Conservation (phyloP, 2,329 filamentous ascomycete genomes). For the Beauveria medogensis region DNA sequence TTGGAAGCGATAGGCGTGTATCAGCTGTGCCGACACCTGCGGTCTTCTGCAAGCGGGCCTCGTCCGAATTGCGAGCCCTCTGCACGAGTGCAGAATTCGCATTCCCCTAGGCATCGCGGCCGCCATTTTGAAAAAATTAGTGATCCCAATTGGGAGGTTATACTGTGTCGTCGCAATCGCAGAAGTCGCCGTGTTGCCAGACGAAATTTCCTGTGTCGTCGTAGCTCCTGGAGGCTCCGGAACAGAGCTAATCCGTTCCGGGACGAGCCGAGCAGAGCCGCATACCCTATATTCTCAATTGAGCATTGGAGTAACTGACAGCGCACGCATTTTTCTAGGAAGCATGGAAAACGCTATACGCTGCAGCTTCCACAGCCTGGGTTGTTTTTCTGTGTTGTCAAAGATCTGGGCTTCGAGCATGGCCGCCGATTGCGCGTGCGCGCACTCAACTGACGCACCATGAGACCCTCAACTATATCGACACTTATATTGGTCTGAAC, state of each 20-base stretch:
- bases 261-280: no score
- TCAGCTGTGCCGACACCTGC: neutral
- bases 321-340: neutral
- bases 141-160: neutral
- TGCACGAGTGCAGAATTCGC: conserved; percentile 17
- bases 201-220: conserved; percentile 3
- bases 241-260: conserved; percentile 10
- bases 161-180: neutral
- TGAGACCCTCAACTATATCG: no score
- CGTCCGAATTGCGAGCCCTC: conserved; percentile 19
- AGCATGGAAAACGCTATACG: neutral
- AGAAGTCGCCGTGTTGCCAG: neutral
- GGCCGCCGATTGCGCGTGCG: no score
- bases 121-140: neutral
- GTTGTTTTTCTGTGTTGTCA: no score
- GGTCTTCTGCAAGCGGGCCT: neutral
- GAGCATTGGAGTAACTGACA: neutral
- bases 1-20: conserved; percentile 18
- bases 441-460: no score
- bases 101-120: conserved; percentile 5
- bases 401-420: no score
- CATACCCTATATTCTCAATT: neutral
- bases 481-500: no score
- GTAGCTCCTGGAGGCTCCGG: conserved; percentile 1
- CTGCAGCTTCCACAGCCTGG: no score